Percentiles rank a stretch among this genome's conserved stretches.
Conservation (phyloP, 1,284 basidiomycete species). For the Ustilago sp. region DNA sequence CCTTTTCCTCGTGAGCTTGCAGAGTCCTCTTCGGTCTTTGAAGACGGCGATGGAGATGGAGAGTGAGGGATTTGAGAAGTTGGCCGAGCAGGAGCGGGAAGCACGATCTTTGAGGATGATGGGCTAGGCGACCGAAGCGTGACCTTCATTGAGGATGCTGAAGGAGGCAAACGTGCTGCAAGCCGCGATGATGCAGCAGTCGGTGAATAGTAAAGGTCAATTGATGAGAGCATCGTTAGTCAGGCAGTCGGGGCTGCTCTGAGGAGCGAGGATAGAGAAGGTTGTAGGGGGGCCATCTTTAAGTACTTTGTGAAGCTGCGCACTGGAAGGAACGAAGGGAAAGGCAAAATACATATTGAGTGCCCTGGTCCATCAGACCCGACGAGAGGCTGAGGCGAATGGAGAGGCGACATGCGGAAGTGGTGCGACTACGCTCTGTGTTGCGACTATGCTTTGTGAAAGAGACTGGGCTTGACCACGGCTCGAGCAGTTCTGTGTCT, state of each 20-base stretch:
- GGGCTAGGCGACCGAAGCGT: not conserved
- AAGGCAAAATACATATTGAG: not conserved
- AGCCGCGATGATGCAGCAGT: not conserved
- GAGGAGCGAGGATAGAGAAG: not conserved
- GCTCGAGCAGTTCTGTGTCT: not conserved
- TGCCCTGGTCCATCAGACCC: not conserved
- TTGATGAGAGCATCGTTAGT: conserved; percentile 6
- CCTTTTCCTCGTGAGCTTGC: not conserved
- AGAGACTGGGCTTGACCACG: not conserved
- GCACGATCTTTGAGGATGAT: not conserved
- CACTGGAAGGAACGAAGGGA: not conserved
- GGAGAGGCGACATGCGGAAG: not conserved
- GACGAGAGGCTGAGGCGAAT: not conserved
- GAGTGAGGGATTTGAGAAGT: not conserved
- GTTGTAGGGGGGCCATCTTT: not conserved
- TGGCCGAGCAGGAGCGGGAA: not conserved
- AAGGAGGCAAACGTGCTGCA: not conserved
- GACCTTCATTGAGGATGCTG: not conserved
- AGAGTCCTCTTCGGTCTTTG: not conserved
- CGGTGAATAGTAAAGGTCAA: conserved; percentile 21
- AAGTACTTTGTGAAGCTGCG: not conserved
- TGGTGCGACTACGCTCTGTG: not conserved
- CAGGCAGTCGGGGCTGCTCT: not conserved
- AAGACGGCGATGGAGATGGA: not conserved
- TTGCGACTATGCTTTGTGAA: not conserved